Evolutionary conservation across 768 basidiomycete genomes (phyloP).

Genomic region (Leccinum ochraceum): DNA sequence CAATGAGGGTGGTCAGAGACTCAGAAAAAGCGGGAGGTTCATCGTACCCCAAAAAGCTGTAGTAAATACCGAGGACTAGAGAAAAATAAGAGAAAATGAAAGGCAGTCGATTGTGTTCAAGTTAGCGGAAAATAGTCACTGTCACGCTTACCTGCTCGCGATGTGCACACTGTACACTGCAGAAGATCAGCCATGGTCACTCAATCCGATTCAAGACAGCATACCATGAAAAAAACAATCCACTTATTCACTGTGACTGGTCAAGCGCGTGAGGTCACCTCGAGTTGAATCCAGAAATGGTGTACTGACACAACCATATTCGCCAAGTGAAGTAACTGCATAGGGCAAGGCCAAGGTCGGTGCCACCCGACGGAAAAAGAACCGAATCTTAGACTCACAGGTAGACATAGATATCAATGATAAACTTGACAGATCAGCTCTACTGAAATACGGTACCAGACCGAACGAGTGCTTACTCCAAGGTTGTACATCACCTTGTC

Average conservation of each 20-base stretch:
- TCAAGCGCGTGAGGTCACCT: conserved; percentile 2
- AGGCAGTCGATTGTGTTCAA: no score
- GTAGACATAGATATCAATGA: conserved; percentile 31
- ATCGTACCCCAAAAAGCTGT: conserved; percentile 18
- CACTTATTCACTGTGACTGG: conserved; percentile 19
- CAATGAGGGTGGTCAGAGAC: background rate
- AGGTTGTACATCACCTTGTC: conserved; percentile 21
- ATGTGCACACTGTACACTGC: conserved; percentile 17
- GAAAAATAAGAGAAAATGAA: background rate
- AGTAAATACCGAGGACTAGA: conserved; percentile 19
- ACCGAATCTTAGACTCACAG: conserved; percentile 13
- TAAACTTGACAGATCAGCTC: conserved; percentile 18
- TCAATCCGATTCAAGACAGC: background rate
- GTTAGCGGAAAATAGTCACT: background rate
- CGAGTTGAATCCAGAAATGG: background rate
- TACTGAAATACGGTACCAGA: background rate
- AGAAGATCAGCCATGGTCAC: background rate
- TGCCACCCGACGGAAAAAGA: no score
- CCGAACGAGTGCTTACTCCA: conserved; percentile 18
- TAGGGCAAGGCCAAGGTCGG: background rate
- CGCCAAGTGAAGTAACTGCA: conserved; percentile 31
- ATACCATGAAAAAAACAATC: conserved; percentile 25
- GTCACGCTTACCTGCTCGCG: conserved; percentile 20
- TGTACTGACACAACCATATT: conserved; percentile 30
- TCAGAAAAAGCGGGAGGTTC: background rate